phyloP scores from a whole-genome alignment of 2,329 filamentous ascomycete genomes.

The Fusarium succisae region DNA sequence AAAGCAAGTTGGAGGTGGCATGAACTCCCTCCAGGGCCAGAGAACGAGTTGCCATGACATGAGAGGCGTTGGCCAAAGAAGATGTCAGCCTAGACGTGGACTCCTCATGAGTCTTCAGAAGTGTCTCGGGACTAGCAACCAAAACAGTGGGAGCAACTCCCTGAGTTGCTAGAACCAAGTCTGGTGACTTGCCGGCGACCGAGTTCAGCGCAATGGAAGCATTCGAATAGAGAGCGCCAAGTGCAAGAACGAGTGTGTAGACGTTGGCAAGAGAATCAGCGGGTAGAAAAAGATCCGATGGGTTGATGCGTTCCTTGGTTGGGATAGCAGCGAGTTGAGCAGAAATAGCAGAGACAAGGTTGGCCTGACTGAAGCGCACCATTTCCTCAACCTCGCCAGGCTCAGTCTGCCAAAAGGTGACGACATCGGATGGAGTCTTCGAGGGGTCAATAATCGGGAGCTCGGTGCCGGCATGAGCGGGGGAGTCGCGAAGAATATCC shows the following conservation, averaged over 20 bases:
- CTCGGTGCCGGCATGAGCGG: conserved; percentile 65
- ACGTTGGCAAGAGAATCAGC: conserved; percentile 82
- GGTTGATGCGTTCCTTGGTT: conserved; percentile 74
- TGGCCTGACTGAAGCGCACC: conserved; percentile 82
- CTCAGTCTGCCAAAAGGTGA: conserved; percentile 73
- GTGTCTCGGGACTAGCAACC: conserved; percentile 78
- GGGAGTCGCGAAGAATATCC: conserved; percentile 80
- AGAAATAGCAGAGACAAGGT: conserved; percentile 87
- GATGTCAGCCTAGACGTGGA: conserved; percentile 68
- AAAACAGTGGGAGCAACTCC: conserved; percentile 84
- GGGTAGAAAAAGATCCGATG: conserved; percentile 84
- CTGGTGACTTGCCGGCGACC: conserved; percentile 77
- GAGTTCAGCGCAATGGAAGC: conserved; percentile 89
- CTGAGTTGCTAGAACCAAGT: conserved; percentile 77
- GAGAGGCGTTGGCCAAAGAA: conserved; percentile 71
- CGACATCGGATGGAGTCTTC: conserved; percentile 61
- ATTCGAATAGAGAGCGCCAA: conserved; percentile 86
- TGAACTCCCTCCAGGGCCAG: conserved; percentile 78
- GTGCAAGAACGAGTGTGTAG: conserved; percentile 80
- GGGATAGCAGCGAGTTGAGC: conserved; percentile 82
- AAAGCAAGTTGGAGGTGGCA: conserved; percentile 60
- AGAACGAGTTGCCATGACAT: conserved; percentile 75
- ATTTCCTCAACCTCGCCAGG: conserved; percentile 69
- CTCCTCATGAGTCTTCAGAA: conserved; percentile 73
- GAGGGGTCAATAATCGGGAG: conserved; percentile 71